Evolutionary conservation across 257 asterid genomes (phyloP).

Genomic region (Nicotiana obtusifolia): DNA sequence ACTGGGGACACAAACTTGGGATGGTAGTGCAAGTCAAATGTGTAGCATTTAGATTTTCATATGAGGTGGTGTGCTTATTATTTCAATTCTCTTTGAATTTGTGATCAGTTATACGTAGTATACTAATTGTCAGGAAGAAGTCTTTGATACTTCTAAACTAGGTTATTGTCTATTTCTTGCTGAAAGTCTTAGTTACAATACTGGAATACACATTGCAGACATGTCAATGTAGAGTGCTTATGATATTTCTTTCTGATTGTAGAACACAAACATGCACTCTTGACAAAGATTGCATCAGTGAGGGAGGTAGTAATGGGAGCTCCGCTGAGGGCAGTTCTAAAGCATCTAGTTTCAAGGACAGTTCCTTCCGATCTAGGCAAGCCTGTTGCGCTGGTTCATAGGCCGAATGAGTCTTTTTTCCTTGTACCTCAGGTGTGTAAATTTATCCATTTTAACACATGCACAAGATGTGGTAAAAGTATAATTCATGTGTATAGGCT

Average conservation of each 20-base stretch:
- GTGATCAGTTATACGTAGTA: neutral
- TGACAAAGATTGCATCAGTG: constrained; percentile 79
- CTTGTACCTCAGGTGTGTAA: constrained; percentile 73
- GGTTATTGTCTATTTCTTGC: constrained; percentile 1
- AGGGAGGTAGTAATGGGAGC: constrained; percentile 95
- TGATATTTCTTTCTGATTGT: constrained; percentile 13
- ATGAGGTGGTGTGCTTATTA: neutral
- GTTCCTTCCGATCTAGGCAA: constrained; percentile 48
- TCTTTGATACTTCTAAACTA: neutral
- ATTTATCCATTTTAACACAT: neutral
- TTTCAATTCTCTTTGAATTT: neutral
- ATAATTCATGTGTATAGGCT: neutral
- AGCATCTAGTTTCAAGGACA: constrained; percentile 61
- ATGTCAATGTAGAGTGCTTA: neutral
- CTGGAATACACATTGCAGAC: neutral
- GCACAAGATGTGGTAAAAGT: neutral
- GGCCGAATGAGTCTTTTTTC: constrained; percentile 91
- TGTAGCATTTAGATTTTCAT: neutral
- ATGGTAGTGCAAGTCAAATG: neutral
- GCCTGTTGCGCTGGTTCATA: constrained; percentile 76
- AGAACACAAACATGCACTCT: constrained; percentile 59
- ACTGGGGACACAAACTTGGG: neutral
- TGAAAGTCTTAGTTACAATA: neutral
- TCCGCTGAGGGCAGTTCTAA: constrained; percentile 71
- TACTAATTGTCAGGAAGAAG: neutral